These are phyloP conservation scores for Ophiostoma piceae DNA, from an alignment of 2,329 filamentous ascomycete species.

Conservation along the genomic window DNA sequence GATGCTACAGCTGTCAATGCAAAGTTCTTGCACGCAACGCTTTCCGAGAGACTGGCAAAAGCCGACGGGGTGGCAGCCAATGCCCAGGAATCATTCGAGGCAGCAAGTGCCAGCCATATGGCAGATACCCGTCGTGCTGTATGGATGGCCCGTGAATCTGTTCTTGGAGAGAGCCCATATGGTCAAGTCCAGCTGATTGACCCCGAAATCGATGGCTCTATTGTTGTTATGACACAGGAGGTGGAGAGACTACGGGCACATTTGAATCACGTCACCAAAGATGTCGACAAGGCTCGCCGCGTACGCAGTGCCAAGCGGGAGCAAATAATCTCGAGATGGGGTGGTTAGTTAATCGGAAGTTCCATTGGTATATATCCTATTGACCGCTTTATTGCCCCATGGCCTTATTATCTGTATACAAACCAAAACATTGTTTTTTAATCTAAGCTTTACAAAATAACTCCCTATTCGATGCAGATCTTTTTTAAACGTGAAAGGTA, in stretches of 20 bases:
- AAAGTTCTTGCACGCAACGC: slow-evolving; percentile 30
- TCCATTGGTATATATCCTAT: background rate
- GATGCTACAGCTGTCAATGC: slow-evolving; percentile 26
- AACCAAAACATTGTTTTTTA: no score
- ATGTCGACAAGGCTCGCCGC: slow-evolving; percentile 35
- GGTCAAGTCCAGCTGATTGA: slow-evolving; percentile 47
- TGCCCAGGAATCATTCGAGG: slow-evolving; percentile 49
- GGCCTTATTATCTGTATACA: no score
- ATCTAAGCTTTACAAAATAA: no score
- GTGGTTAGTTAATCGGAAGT: slow-evolving; percentile 15
- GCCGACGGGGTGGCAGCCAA: slow-evolving; percentile 41
- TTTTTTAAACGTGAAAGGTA: no score
- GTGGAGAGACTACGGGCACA: slow-evolving; percentile 39
- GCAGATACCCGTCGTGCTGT: slow-evolving; percentile 46
- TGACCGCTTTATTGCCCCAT: background rate
- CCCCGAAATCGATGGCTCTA: slow-evolving; percentile 47
- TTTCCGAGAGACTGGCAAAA: slow-evolving; percentile 42
- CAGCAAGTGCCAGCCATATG: slow-evolving; percentile 39
- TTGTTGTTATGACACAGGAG: slow-evolving; percentile 45
- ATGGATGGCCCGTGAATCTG: slow-evolving; percentile 46
- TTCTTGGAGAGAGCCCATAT: slow-evolving; percentile 50
- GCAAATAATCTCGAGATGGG: slow-evolving; percentile 45
- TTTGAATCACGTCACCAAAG: slow-evolving; percentile 37
- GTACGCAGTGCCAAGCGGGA: slow-evolving; percentile 45
- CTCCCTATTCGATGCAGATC: no score